Percentiles rank a stretch among this genome's conserved stretches.
Evolutionary conservation across 495 filamentous ascomycete genomes (phyloP).

Genomic region (Evernia prunastri): DNA sequence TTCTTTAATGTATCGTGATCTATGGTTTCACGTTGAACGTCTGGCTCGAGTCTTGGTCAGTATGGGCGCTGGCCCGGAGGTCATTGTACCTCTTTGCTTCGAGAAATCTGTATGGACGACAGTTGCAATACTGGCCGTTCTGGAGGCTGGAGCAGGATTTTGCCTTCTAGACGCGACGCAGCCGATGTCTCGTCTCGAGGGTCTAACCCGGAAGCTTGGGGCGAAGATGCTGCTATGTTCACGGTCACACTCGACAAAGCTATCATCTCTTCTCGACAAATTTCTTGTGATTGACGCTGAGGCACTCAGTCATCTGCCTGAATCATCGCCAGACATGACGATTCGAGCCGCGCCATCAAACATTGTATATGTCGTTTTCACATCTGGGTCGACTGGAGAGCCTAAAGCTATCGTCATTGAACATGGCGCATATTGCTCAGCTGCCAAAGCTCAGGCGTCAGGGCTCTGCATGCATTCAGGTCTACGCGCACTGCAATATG

Average conservation of each 20-base stretch:
- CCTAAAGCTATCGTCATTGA: constrained; percentile 46
- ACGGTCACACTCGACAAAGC: constrained; percentile 24
- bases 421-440: constrained; percentile 40
- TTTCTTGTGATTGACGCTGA: constrained; percentile 36
- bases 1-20: constrained; percentile 47
- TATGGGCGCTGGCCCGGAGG: constrained; percentile 43
- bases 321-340: not conserved
- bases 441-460: constrained; percentile 41
- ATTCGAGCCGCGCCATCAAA: constrained; percentile 9
- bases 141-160: constrained; percentile 55
- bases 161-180: constrained; percentile 55
- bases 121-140: constrained; percentile 50
- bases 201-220: constrained; percentile 36
- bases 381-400: constrained; percentile 47
- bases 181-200: constrained; percentile 44
- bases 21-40: constrained; percentile 32
- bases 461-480: constrained; percentile 25
- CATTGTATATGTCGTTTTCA: constrained; percentile 37
- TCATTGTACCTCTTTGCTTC: constrained; percentile 48
- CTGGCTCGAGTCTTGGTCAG: constrained; percentile 43
- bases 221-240: constrained; percentile 51
- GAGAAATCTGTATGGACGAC: constrained; percentile 56
- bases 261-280: constrained; percentile 31
- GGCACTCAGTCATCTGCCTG: constrained; percentile 28
- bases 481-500: constrained; percentile 44